Evolutionary conservation across 495 filamentous ascomycete genomes (phyloP), one percentile per base, ranked within the genome.

Genomic region (Wilcoxina mikolae): DNA sequence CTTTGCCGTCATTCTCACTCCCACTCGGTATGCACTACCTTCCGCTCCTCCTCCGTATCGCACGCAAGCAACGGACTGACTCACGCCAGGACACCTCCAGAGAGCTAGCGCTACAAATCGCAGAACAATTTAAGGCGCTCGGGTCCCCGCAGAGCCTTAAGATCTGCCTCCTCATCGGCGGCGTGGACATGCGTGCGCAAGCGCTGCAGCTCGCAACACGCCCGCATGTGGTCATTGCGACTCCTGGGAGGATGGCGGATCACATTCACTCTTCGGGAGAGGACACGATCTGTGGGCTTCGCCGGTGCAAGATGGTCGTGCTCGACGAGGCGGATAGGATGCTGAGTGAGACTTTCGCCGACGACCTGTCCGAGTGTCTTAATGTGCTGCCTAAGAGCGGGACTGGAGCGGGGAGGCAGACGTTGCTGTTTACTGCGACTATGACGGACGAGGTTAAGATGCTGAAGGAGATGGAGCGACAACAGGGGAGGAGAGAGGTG

Each of bases 291-390:
- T 74, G 77, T 51, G 87, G 87, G 2, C 70, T 99, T 5, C 73
- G 80, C 2, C 77, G 87, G 22, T 81, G 82, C 9, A 79, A 79
- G 26, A 84, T 89, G 69, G 84, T 95, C 3, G 85, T 99, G 0
- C 80, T 99, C 35, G 91, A 99, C 69, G 91, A 99, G 73, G 91
- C 91, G 23, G 91, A 99, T 69, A 79, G 93, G 38, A 75, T 99
- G 20, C 75, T 99, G 17, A 58, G 45, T 23, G 64, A 66, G 41
- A 66, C 63, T 1, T 66, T 66, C 18, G 57, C 56, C 5, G 25
- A 33, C 0, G 91, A 95, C 67, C 77, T 99, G 1, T 87, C 88
- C 62, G 86, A 83, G 43, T 95, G 89, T 64, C 73, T 99, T 3
- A 77, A 74, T 3, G 78, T 80, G 1, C 77, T 96, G 1, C 90